These are phyloP conservation scores for Fusarium heterosporum DNA, from an alignment of 2,329 filamentous ascomycete genomes.

Conservation along the genomic window DNA sequence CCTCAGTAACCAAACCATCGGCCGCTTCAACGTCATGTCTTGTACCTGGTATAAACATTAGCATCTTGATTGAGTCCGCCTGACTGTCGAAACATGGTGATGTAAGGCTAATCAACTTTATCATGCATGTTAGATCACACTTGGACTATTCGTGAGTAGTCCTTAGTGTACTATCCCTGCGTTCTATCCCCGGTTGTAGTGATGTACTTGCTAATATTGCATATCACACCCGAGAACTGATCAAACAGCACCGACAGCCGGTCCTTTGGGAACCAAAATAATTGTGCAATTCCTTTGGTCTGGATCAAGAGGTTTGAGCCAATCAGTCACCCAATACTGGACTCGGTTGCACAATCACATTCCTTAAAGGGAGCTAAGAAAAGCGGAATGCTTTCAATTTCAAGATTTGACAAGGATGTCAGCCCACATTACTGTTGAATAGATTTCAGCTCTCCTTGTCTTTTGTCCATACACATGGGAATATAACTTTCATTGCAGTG, in stretches of 20 bases:
- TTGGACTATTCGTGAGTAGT: neutral
- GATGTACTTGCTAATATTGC: neutral
- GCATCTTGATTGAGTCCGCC: neutral
- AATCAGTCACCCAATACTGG: neutral
- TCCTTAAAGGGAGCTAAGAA: neutral
- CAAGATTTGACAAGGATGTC: too few species aligned
- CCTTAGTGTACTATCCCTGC: too few species aligned
- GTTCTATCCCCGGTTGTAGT: neutral
- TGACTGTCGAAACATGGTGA: fast-evolving
- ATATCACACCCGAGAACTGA: neutral
- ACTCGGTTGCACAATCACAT: neutral
- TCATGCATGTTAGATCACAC: neutral
- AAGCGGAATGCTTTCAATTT: neutral
- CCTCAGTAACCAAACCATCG: neutral
- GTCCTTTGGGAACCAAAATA: neutral
- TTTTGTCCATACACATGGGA: too few species aligned
- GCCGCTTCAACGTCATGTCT: neutral
- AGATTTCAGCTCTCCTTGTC: too few species aligned
- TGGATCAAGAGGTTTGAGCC: neutral
- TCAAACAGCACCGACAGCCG: neutral
- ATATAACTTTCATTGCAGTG: too few species aligned
- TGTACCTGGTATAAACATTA: neutral
- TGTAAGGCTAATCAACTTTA: neutral
- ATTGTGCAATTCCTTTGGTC: neutral
- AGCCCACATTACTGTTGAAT: too few species aligned